Evolutionary conservation across 257 asterid species (phyloP).

Genomic region (Anisodus acutangulus): DNA sequence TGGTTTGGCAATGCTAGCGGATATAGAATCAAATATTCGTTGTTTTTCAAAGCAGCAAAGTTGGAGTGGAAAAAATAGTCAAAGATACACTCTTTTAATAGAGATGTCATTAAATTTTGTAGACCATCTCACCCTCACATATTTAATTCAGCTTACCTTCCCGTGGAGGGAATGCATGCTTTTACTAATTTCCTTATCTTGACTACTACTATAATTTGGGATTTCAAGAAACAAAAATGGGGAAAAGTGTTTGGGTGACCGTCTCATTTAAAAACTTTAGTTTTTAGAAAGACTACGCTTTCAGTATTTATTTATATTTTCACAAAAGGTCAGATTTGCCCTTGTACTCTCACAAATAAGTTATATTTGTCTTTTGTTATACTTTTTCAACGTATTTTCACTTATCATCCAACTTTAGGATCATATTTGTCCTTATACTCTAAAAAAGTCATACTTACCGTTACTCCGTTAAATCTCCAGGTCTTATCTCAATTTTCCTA

Average conservation of each 20-base stretch:
- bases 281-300: too few relatives aligned
- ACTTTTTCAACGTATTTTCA: too few relatives aligned
- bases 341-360: too few relatives aligned
- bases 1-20: slow-evolving; percentile 13
- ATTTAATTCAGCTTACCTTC: slow-evolving; percentile 18
- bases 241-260: background rate
- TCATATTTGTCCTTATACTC: too few relatives aligned
- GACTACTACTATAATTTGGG: background rate
- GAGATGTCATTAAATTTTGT: background rate
- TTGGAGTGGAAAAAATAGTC: background rate
- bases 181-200: slow-evolving; percentile 1
- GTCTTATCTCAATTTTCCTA: too few relatives aligned
- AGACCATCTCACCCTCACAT: background rate
- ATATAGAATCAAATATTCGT: background rate
- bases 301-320: too few relatives aligned
- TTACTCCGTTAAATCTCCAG: too few relatives aligned
- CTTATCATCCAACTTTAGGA: too few relatives aligned
- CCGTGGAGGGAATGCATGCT: slow-evolving; percentile 3
- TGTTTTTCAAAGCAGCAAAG: background rate
- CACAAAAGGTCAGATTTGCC: too few relatives aligned
- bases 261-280: too few relatives aligned
- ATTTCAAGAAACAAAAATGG: background rate
- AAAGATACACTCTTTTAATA: background rate
- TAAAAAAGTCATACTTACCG: too few relatives aligned
- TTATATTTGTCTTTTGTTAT: too few relatives aligned